These are phyloP conservation scores for Glutinoglossum americanum DNA, from an alignment of 495 filamentous ascomycete genomes.

Conservation along the genomic window DNA sequence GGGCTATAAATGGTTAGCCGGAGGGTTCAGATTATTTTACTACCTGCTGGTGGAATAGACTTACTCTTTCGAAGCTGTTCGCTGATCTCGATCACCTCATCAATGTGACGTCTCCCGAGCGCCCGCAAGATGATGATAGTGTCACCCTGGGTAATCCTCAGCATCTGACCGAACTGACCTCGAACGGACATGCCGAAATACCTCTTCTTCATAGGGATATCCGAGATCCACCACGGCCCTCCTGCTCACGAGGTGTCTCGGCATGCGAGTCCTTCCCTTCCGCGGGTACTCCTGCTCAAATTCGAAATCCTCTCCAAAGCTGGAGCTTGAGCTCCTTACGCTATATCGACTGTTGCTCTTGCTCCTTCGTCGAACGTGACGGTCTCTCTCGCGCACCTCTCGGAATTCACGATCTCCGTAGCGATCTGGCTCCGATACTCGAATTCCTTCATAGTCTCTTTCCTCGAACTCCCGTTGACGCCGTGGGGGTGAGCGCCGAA, in stretches of 20 bases:
- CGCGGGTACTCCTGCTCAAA: conserved; percentile 41
- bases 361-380: conserved; percentile 22
- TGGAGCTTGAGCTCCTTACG: conserved; percentile 20
- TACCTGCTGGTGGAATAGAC: not conserved
- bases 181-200: conserved; percentile 17
- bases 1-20: not conserved
- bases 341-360: not conserved
- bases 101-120: conserved; percentile 72
- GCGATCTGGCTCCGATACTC: conserved; percentile 39
- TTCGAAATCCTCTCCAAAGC: conserved; percentile 22
- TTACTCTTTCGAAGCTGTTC: conserved; percentile 40
- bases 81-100: conserved; percentile 64
- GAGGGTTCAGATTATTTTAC: not conserved
- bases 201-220: conserved; percentile 75
- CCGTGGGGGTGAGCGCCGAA: conserved; percentile 20
- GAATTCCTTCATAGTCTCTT: conserved; percentile 40
- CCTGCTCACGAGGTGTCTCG: conserved; percentile 49
- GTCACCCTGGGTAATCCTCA: conserved; percentile 34
- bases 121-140: conserved; percentile 60
- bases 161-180: conserved; percentile 6
- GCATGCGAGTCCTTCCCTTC: conserved; percentile 75
- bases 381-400: conserved; percentile 31
- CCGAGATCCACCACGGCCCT: conserved; percentile 61
- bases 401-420: conserved; percentile 49
- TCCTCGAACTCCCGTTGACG: conserved; percentile 21